phyloP scores from a whole-genome alignment of 192 early-diverging fungal genomes.

The Coemansia sp. region DNA sequence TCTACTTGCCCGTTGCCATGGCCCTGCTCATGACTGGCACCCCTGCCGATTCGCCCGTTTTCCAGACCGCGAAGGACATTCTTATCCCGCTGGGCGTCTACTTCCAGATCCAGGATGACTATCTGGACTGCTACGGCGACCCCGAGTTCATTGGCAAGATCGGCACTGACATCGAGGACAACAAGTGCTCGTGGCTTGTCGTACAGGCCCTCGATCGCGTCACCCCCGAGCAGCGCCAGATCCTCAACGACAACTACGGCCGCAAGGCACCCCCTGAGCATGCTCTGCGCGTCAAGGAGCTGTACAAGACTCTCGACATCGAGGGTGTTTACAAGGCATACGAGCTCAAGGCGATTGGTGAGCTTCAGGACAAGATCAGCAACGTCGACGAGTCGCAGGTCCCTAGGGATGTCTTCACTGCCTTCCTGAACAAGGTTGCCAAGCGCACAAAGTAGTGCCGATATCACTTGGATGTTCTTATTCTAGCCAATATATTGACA shows the following conservation, averaged over 20 bases:
- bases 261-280: constrained; percentile 70
- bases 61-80: constrained; percentile 79
- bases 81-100: constrained; percentile 96
- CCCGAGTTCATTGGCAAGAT: constrained; percentile 96
- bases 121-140: constrained; percentile 92
- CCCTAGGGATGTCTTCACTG: constrained; percentile 81
- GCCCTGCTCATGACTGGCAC: constrained; percentile 90
- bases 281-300: constrained; percentile 77
- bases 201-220: constrained; percentile 83
- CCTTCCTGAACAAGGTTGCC: constrained; percentile 95
- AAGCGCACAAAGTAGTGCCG: constrained; percentile 78
- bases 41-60: constrained; percentile 68
- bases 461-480: neutral
- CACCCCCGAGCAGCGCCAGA: constrained; percentile 78
- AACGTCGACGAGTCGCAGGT: constrained; percentile 79
- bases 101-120: constrained; percentile 99
- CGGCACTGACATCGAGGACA: constrained; percentile 99
- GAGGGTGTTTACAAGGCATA: constrained; percentile 80
- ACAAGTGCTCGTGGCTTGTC: constrained; percentile 99
- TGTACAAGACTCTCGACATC: constrained; percentile 81
- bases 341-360: constrained; percentile 81
- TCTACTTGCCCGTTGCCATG: constrained; percentile 96
- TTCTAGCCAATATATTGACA: neutral
- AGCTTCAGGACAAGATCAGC: constrained; percentile 73
- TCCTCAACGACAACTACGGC: constrained; percentile 93